A percentile compares a stretch with the other conserved stretches of the same genome.
phyloP scores from a whole-genome alignment of 2,329 filamentous ascomycete genomes.

The Cladophialophora carrionii region DNA sequence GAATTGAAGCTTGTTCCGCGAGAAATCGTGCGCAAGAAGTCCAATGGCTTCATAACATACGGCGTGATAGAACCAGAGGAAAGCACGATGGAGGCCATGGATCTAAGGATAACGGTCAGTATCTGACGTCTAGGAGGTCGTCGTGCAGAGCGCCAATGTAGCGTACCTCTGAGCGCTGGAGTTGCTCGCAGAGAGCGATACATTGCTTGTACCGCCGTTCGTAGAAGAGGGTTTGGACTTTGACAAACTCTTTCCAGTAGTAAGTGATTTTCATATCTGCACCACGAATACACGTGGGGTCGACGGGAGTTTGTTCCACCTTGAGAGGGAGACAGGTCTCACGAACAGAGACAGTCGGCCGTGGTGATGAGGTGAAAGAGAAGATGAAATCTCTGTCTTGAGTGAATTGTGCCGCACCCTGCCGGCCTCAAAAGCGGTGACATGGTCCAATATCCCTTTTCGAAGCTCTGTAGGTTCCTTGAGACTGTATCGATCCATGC shows the following conservation, averaged over 20 bases:
- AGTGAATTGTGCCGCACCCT: slow-evolving; percentile 12
- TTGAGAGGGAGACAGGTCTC: background rate
- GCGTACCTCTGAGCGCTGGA: slow-evolving; percentile 26
- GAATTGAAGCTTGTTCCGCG: slow-evolving; percentile 33
- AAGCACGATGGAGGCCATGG: slow-evolving; percentile 34
- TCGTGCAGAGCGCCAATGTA: background rate
- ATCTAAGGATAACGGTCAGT: slow-evolving; percentile 20
- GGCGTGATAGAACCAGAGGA: slow-evolving; percentile 38
- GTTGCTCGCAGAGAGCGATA: slow-evolving; percentile 30
- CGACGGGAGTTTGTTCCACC: slow-evolving; percentile 15
- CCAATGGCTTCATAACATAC: slow-evolving; percentile 37
- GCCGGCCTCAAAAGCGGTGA: background rate
- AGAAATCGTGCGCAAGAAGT: slow-evolving; percentile 36
- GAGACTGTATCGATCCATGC: background rate
- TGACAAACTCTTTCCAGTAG: slow-evolving; percentile 29
- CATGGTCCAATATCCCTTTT: background rate
- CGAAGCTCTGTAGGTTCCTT: background rate
- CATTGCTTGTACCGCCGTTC: slow-evolving; percentile 35
- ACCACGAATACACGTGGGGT: slow-evolving; percentile 12
- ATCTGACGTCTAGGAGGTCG: background rate
- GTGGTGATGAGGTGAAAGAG: background rate
- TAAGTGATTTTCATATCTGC: slow-evolving; percentile 11
- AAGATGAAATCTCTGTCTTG: background rate
- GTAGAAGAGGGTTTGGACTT: slow-evolving; percentile 29
- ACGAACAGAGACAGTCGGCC: background rate